These are phyloP conservation scores for Yamadazyma epiphylla DNA, from an alignment of 1,139 yeast species.

Conservation along the genomic window DNA sequence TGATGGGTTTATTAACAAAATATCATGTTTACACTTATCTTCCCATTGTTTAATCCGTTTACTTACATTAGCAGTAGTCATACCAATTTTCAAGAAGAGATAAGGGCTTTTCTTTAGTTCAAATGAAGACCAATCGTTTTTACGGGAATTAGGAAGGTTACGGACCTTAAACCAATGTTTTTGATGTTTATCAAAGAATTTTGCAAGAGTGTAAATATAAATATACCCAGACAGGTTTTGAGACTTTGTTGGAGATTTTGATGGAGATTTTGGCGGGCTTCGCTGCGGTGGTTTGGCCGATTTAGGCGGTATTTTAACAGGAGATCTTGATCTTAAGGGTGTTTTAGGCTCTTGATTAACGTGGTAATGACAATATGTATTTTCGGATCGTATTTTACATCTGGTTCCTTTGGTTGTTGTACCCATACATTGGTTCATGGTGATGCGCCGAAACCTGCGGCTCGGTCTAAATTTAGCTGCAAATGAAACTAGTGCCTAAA, in stretches of 20 bases:
- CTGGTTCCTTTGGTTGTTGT: constrained; percentile 26
- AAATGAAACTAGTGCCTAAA: no score
- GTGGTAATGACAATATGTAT: constrained; percentile 28
- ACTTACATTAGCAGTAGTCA: constrained; percentile 46
- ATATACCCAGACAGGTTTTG: constrained; percentile 52
- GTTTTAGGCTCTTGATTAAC: constrained; percentile 1
- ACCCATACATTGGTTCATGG: constrained; percentile 25
- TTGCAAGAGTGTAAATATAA: constrained; percentile 49
- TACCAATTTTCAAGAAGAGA: constrained; percentile 52
- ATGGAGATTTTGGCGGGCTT: no score
- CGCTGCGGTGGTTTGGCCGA: no score
- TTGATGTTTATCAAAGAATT: constrained; percentile 25
- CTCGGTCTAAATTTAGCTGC: no score
- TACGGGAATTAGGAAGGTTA: constrained; percentile 24
- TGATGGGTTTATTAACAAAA: constrained; percentile 10
- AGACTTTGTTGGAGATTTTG: no score
- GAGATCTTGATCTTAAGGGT: constrained; percentile 1
- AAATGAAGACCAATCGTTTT: constrained; percentile 31
- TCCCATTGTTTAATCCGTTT: constrained; percentile 53
- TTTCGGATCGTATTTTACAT: constrained; percentile 21
- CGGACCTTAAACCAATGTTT: constrained; percentile 28
- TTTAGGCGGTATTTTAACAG: neutral
- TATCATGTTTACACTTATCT: constrained; percentile 46
- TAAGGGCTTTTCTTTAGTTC: constrained; percentile 34
- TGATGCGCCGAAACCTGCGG: neutral